These are phyloP conservation scores for Pulveroboletus sp. DNA, from an alignment of 768 basidiomycete species.

Conservation along the genomic window DNA sequence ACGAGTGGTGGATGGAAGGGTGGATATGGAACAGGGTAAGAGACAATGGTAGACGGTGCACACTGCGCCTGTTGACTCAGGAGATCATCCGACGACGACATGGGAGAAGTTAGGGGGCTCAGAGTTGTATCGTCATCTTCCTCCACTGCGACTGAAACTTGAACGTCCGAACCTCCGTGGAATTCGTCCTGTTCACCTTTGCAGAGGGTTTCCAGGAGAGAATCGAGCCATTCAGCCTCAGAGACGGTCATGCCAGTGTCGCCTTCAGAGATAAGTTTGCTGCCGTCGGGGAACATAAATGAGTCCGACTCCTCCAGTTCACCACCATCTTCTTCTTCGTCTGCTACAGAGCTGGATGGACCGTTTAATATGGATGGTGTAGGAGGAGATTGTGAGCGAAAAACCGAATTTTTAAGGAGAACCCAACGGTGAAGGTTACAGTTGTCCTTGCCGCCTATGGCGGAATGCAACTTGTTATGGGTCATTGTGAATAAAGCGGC, in stretches of 20 bases:
- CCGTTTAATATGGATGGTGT: constrained; percentile 25
- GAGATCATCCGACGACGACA: constrained; percentile 76
- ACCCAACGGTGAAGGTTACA: constrained; percentile 84
- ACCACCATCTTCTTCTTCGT: constrained; percentile 48
- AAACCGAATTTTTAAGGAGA: constrained; percentile 78
- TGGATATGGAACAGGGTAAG: constrained; percentile 67
- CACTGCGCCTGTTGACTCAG: constrained; percentile 47
- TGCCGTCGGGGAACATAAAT: constrained; percentile 80
- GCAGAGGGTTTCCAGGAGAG: constrained; percentile 66
- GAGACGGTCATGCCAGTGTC: constrained; percentile 39
- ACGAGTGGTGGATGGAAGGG: constrained; percentile 54
- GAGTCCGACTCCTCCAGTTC: constrained; percentile 48
- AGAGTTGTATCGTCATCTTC: constrained; percentile 55
- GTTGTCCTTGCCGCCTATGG: constrained; percentile 56
- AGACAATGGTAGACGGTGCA: constrained; percentile 42
- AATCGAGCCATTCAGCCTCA: constrained; percentile 80
- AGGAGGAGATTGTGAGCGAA: constrained; percentile 46
- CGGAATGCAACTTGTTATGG: constrained; percentile 68
- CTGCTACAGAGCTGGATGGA: constrained; percentile 29
- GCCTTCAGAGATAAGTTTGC: constrained; percentile 42
- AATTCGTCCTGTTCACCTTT: constrained; percentile 69
- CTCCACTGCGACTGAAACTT: constrained; percentile 47
- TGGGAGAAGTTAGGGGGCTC: constrained; percentile 64
- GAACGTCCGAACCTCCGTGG: constrained; percentile 40
- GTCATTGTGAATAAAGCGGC: constrained; percentile 57